A percentile compares a stretch with the other conserved stretches of the same genome.
Evolutionary conservation across 129 eudicot genomes (phyloP).

Genomic region (Sambucus nigra): DNA sequence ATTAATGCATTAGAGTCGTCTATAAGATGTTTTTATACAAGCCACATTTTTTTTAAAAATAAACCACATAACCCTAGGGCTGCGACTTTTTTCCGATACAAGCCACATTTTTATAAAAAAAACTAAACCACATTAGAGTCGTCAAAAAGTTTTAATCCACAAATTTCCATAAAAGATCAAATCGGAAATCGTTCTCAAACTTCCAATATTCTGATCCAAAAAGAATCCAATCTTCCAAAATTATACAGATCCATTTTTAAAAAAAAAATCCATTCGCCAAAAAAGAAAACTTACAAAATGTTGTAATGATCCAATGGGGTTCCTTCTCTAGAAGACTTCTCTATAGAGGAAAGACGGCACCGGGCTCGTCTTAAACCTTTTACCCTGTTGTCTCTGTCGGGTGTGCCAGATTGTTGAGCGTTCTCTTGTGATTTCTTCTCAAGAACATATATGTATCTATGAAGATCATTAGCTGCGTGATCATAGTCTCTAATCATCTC

Average conservation of each 20-base stretch:
- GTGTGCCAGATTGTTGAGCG: conserved; percentile 35
- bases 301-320: conserved; percentile 56
- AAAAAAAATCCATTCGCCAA: too few species aligned
- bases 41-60: too few species aligned
- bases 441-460: conserved; percentile 48
- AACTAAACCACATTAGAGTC: too few species aligned
- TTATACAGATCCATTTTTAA: too few species aligned
- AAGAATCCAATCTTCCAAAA: too few species aligned
- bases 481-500: conserved; percentile 91
- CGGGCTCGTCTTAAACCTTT: conserved; percentile 62
- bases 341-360: conserved; percentile 46
- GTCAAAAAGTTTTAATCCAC: too few species aligned
- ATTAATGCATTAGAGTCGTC: too few species aligned
- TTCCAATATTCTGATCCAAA: too few species aligned
- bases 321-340: conserved; percentile 52
- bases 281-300: conserved; percentile 55
- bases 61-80: too few species aligned
- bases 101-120: too few species aligned
- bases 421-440: conserved; percentile 36
- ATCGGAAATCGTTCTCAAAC: neutral
- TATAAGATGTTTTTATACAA: too few species aligned
- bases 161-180: neutral
- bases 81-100: too few species aligned
- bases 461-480: conserved; percentile 68
- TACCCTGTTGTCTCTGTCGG: conserved; percentile 31